Evolutionary conservation across 768 basidiomycete genomes (phyloP), one percentile per base, ranked within the genome.

Genomic region (Tylopilus plumbeoviolaceoides): DNA sequence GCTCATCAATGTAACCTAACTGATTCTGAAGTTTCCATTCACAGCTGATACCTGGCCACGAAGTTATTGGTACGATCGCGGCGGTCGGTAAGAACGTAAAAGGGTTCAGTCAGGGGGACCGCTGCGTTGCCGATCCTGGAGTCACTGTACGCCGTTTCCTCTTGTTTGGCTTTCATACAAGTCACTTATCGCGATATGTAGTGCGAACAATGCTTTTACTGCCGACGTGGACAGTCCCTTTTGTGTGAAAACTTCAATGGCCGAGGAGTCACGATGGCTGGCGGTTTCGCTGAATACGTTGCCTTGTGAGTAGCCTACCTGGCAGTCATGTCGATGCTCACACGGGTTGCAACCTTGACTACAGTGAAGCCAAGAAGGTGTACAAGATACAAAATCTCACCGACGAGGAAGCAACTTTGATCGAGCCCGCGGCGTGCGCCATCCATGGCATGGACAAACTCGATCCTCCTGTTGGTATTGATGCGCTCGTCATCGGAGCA

Each of bases 371-470:
- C 53, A 78, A 84, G 64, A 91, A 91, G 63, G 71, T 89, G 28
- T 92, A 88, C 78, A 88, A 87, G 70, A 83, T 92, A 63, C 70
- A 90, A 50, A 91, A 91, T 72, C 78, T 93, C 44, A 82, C 82
- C 1, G 89, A 91, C 64, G 85, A 89, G 62, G 90, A 93, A 60
- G 82, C 90, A 4, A 91, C 87, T 3, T 79, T 93, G 35, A 76
- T 93, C 17, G 90, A 94, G 67, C 91, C 91, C 30, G 87, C 90
- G 3, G 85, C 90, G 17, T 94, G 91, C 61, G 90, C 91, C 28
- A 82, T 94, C 47, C 90, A 93, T 67, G 91, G 91, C 7, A 81
- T 92, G 54, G 91, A 94, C 72, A 88, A 90, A 70, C 80, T 93
- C 54, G 77, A 76, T 48, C 83, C 87, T 7, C 81, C 84, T 1